Base-by-base conservation (phyloP, 768 basidiomycete genomes). In the Leucocoprinus leucothites region DNA sequence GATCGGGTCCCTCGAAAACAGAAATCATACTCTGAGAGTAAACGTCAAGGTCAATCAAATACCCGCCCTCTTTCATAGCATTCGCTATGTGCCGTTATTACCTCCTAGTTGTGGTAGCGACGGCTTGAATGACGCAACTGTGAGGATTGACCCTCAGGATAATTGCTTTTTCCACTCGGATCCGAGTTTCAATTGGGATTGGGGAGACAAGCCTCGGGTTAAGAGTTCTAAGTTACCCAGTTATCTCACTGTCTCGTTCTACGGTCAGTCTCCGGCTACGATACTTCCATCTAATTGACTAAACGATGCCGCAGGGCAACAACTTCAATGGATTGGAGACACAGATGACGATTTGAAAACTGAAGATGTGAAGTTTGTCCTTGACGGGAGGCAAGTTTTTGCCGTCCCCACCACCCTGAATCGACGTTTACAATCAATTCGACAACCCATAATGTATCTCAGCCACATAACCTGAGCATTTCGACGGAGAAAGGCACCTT, bases 21-120 rank as follows among this genome's bases (percentile, higher is more conserved):
- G 14, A 44, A 5, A 21, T 14, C 52, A 53, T 28, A 53, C 3
- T 1, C 45, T 53, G 22, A 36, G 3, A 3, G 18, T 46, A 16
- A 1, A 25, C 25, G 9, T 53, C 21, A 24, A 18, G 1, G 22
- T 53, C 9, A 16, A 22, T n/a, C n/a, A 18, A 8, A 7, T 47
- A 9, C 45, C 52, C 2, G 45, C 52, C 11, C 47, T 36, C 45
- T 46, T 53, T 24, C 35, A 53, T 25, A 53, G 52, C 45, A 46
- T 53, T 25, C 52, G 52, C 13, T 53, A 46, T 18, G n/a, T 8
- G 14, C 52, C 52, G n/a, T 35, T 40, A 3, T 21, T 3, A 21
- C 9, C 21, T 2, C 16, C 35, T 16, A 24, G 5, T 14, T 44
- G 21, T 18, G 3, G 9, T 3, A 13, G 0, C 16, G 24, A 34